These are phyloP conservation scores for Rhizopus arrhizus DNA, from an alignment of 371 early-diverging fungal genomes.

Conservation along the genomic window DNA sequence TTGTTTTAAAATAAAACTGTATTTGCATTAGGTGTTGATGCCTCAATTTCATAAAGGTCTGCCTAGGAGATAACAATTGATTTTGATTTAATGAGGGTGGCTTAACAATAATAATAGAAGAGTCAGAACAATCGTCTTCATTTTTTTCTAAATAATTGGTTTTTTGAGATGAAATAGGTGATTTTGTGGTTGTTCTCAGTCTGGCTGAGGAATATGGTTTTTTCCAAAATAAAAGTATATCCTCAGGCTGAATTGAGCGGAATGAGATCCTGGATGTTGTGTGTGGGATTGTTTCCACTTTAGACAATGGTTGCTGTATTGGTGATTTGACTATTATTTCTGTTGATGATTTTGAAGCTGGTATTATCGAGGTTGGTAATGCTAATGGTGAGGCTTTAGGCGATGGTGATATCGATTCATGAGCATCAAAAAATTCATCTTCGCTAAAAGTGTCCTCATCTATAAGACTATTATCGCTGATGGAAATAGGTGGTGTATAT, in stretches of 20 bases:
- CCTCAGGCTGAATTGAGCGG: not conserved
- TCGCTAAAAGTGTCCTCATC: not conserved
- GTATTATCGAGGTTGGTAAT: not conserved
- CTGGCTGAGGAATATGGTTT: not conserved
- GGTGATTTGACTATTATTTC: too few species aligned
- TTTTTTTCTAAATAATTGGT: too few species aligned
- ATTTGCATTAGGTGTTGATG: too few species aligned
- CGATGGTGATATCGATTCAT: conserved; percentile 13
- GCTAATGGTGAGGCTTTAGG: conserved; percentile 3
- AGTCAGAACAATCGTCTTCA: not conserved
- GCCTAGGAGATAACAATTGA: too few species aligned
- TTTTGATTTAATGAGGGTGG: not conserved
- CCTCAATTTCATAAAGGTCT: too few species aligned
- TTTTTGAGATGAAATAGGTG: too few species aligned
- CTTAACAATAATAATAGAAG: not conserved
- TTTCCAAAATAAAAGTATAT: not conserved
- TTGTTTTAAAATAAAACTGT: too few species aligned
- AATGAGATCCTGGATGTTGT: not conserved
- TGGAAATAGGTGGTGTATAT: conserved; percentile 17
- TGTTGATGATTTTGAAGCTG: too few species aligned
- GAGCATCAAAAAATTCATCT: conserved; percentile 39
- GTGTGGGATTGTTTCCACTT: not conserved
- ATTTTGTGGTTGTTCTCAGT: too few species aligned
- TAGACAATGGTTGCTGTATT: not conserved
- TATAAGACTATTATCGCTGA: not conserved